Conservation (phyloP, 2,329 filamentous ascomycete genomes). For the Stachybotrys elegans region DNA sequence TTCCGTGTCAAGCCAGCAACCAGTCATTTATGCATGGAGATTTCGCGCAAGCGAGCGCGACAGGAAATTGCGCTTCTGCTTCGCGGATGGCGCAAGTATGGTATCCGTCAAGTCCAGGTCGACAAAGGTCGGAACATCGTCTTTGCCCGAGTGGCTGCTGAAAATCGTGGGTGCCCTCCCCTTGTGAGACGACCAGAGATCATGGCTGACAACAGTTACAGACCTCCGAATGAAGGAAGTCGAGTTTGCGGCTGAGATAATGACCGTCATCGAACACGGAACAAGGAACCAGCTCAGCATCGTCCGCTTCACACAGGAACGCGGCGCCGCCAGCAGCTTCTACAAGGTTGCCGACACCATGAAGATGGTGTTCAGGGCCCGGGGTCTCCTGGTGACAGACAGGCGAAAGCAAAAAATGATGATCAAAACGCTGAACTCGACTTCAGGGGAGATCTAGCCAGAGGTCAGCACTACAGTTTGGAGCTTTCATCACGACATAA, state of each 20-base stretch:
- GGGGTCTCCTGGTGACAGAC: constrained; percentile 65
- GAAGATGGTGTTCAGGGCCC: constrained; percentile 59
- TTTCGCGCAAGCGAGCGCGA: constrained; percentile 63
- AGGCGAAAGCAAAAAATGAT: constrained; percentile 65
- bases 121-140: constrained; percentile 77
- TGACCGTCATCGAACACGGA: constrained; percentile 83
- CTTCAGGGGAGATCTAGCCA: too few relatives aligned
- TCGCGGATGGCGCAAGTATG: constrained; percentile 74
- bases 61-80: constrained; percentile 73
- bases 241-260: constrained; percentile 81
- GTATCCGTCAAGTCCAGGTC: constrained; percentile 72
- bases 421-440: constrained; percentile 60
- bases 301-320: constrained; percentile 81
- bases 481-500: too few relatives aligned
- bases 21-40: constrained; percentile 68
- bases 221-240: constrained; percentile 68
- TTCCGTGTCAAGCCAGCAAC: constrained; percentile 84
- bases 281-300: constrained; percentile 72
- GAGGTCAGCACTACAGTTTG: too few relatives aligned
- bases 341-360: constrained; percentile 76
- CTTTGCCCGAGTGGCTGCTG: constrained; percentile 68
- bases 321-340: constrained; percentile 88
- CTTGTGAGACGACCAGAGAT: neutral
- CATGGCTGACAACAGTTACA: constrained; percentile 44
- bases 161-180: constrained; percentile 62